These are phyloP conservation scores for Emmonsia crescens DNA, from an alignment of 2,329 filamentous ascomycete species.

Conservation along the genomic window DNA sequence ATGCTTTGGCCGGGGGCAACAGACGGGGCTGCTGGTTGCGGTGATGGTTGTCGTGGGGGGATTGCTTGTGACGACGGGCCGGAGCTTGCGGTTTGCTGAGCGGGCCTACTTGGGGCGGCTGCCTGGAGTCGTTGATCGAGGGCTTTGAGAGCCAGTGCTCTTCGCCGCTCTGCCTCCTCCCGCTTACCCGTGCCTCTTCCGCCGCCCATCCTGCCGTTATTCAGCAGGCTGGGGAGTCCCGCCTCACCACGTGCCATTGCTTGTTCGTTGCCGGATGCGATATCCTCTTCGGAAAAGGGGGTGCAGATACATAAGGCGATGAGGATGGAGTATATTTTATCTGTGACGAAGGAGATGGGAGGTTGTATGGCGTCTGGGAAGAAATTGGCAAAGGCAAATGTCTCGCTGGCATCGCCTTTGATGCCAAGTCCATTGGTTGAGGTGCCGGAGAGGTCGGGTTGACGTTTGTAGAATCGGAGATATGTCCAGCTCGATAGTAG, in stretches of 20 bases:
- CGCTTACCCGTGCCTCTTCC: conserved; percentile 52
- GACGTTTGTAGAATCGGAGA: conserved; percentile 79
- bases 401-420: conserved; percentile 87
- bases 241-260: conserved; percentile 55
- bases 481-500: conserved; percentile 90
- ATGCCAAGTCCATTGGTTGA: conserved; percentile 47
- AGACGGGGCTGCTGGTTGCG: conserved; percentile 45
- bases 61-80: conserved; percentile 27
- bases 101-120: conserved; percentile 50
- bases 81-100: conserved; percentile 25
- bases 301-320: conserved; percentile 68
- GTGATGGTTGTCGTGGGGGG: conserved; percentile 25
- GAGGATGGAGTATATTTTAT: conserved; percentile 62
- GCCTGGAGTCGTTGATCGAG: conserved; percentile 84
- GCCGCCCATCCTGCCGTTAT: conserved; percentile 34
- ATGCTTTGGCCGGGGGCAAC: conserved; percentile 45
- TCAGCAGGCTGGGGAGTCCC: conserved; percentile 50
- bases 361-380: conserved; percentile 80
- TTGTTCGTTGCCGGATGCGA: conserved; percentile 61
- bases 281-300: conserved; percentile 73
- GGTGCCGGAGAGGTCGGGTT: conserved; percentile 44
- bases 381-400: conserved; percentile 91
- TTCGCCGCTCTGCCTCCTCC: conserved; percentile 81
- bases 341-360: conserved; percentile 60
- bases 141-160: conserved; percentile 80